Evolutionary conservation across 495 filamentous ascomycete species (phyloP), one percentile per base, ranked within the genome.

Genomic region (Sphaerosporella brunnea): DNA sequence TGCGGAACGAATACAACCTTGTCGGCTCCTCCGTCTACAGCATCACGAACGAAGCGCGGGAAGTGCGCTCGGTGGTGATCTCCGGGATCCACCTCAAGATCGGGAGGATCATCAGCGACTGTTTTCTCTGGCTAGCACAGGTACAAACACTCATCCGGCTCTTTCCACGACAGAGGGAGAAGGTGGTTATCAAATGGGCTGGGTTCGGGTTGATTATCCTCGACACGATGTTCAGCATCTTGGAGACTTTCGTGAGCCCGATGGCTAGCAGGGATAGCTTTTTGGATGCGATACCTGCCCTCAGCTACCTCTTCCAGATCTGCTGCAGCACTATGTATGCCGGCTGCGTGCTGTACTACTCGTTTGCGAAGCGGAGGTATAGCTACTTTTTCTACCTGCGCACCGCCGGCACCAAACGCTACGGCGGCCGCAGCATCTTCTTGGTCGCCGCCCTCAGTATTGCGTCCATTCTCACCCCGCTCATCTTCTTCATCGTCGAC

Each of bases 171-270:
- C 86, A 95, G 56, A 85, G 92, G 52, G 90, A 97, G 62, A 96
- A 95, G 64, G 75, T 96, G 18, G 81, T 95, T 58, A 97, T 97
- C 66, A 96, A 95, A 65, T 97, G 90, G 90, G 80, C 84, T 7
- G 90, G 86, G 1, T 94, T 96, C 64, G 83, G 80, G 3, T 72
- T 97, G 36, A 94, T 97, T 52, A 70, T 84, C 1, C 68, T 96
- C 23, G 90, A 96, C 56, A 80, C 84, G 4, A 76, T 82, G 1
- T 97, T 97, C 57, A 80, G 78, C 51, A 82, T 79, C 35, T 72
- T 96, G 32, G 87, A 94, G 63, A 84, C 79, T 52, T 96, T 96
- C 54, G 67, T 82, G 23, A 64, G 67, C n/a, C 64, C 69, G 23
- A 74, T 73, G 16, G 68, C 69, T 15, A 72, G 67, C 0, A 84